Conservation (phyloP, 1,284 basidiomycete genomes). For the Pascua guehoae region DNA sequence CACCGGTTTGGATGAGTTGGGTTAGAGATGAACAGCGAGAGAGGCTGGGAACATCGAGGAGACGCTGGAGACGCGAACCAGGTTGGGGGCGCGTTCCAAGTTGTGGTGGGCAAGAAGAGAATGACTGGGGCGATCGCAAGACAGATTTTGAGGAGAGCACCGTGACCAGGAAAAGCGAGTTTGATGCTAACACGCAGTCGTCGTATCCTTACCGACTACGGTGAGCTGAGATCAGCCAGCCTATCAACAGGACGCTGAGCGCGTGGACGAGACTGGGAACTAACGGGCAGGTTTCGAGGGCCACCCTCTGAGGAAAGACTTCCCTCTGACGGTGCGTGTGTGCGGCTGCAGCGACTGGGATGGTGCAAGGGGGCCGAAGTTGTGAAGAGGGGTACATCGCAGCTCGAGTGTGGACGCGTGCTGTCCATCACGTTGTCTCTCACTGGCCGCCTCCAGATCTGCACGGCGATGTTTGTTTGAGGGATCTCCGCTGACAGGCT, state of each 20-base stretch:
- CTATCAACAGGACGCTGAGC: no score
- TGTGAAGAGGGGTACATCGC: no score
- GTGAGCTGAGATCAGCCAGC: conserved; percentile 33
- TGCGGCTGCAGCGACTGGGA: neutral
- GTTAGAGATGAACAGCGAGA: no score
- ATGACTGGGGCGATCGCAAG: no score
- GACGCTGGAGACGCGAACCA: no score
- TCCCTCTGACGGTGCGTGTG: conserved; percentile 77
- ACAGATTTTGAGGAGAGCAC: neutral
- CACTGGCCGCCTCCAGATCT: no score
- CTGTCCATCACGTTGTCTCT: neutral
- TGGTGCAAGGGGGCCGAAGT: no score
- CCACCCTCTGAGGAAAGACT: conserved; percentile 95
- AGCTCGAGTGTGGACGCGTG: no score
- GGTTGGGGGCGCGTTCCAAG: no score
- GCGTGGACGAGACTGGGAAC: neutral
- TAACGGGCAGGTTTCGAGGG: conserved; percentile 81
- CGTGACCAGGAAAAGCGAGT: neutral
- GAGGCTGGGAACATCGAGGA: no score
- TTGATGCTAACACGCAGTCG: conserved; percentile 56
- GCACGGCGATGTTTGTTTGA: no score
- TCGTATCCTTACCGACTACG: conserved; percentile 97
- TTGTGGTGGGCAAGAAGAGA: no score
- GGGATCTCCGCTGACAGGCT: conserved; percentile 26
- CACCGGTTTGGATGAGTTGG: conserved; percentile 3